These are phyloP conservation scores for Colletotrichum eremochloae DNA, from an alignment of 2,329 filamentous ascomycete genomes.

Conservation along the genomic window DNA sequence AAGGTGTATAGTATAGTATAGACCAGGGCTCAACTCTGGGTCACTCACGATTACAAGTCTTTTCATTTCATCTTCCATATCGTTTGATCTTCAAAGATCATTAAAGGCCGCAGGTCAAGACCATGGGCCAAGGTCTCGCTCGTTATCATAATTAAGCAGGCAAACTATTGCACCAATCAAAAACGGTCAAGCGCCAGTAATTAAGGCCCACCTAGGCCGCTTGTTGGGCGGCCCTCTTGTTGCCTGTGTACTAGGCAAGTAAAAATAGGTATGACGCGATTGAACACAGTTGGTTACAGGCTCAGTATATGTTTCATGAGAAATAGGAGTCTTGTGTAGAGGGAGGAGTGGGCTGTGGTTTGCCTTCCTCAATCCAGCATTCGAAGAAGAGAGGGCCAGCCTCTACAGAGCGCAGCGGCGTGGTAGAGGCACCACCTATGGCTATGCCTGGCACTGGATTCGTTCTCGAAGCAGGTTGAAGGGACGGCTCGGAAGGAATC, in stretches of 20 bases:
- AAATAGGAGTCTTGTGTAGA: constrained; percentile 36
- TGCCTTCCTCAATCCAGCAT: constrained; percentile 73
- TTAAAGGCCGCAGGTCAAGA: too few species aligned
- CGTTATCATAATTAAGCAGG: too few species aligned
- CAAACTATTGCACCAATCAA: too few species aligned
- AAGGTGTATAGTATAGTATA: neutral
- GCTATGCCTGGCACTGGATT: constrained; percentile 47
- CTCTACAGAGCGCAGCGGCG: constrained; percentile 65
- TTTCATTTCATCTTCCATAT: neutral
- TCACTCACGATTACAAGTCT: neutral
- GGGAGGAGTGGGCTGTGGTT: constrained; percentile 47
- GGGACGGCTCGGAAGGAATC: constrained; percentile 67
- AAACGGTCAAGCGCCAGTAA: too few species aligned
- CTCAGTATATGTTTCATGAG: constrained; percentile 10
- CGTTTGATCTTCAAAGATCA: neutral
- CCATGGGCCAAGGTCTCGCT: too few species aligned
- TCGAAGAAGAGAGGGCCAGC: constrained; percentile 74
- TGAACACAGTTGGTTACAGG: too few species aligned
- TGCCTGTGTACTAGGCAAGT: neutral
- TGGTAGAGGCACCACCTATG: constrained; percentile 58
- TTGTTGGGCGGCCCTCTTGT: neutral
- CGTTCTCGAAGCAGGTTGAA: constrained; percentile 56
- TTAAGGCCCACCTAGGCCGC: neutral
- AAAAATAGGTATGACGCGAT: neutral
- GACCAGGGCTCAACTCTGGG: neutral